These are phyloP conservation scores for Zasmidium angulare DNA, from an alignment of 2,329 filamentous ascomycete species.

Conservation along the genomic window DNA sequence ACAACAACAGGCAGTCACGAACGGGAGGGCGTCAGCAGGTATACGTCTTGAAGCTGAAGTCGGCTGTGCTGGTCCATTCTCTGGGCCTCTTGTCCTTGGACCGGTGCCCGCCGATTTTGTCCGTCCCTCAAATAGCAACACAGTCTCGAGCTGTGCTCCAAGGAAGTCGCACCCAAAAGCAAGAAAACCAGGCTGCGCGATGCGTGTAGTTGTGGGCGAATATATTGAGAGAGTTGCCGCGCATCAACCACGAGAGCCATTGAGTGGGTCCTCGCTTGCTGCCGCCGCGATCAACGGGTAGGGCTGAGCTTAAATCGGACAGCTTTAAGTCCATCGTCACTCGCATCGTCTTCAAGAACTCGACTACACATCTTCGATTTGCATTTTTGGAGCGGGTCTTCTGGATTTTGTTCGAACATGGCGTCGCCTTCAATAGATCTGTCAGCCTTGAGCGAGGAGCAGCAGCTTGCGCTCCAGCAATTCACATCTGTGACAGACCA, in stretches of 20 bases:
- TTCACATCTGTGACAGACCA: slow-evolving; percentile 88
- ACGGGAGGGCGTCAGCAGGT: slow-evolving; percentile 6
- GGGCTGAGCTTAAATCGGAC: neutral
- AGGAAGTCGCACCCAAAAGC: no score
- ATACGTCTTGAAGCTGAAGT: neutral
- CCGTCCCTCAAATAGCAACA: no score
- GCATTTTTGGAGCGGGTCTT: neutral
- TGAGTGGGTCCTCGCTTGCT: neutral
- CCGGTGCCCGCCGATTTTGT: no score
- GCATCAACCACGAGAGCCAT: neutral
- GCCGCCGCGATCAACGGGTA: neutral
- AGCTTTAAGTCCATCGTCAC: neutral
- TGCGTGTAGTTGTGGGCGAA: neutral
- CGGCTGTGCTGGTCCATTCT: slow-evolving; percentile 5
- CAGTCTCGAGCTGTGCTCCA: no score
- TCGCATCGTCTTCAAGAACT: neutral
- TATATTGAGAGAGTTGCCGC: neutral
- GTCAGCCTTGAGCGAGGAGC: slow-evolving; percentile 69
- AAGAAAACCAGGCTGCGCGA: no score
- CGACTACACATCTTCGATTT: neutral
- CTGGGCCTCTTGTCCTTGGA: neutral
- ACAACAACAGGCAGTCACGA: neutral
- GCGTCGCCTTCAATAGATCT: slow-evolving; percentile 51
- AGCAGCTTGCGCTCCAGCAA: slow-evolving; percentile 83
- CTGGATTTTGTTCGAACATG: neutral